Evolutionary conservation across 2,329 filamentous ascomycete species (phyloP).

Genomic region (Pseudogymnoascus sp.): DNA sequence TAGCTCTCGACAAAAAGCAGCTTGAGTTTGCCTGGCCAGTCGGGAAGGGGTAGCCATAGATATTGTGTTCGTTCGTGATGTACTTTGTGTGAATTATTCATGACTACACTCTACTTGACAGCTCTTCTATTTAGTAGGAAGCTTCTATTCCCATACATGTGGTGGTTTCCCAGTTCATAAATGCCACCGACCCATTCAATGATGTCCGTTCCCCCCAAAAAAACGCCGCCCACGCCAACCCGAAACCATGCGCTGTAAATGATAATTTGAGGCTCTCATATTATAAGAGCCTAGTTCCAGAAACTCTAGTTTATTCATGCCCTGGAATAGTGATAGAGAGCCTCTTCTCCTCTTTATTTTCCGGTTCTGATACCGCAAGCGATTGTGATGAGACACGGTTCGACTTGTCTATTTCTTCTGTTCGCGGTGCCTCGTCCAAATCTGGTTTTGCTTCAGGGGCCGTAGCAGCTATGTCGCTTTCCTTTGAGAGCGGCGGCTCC

Average conservation of each 20-base stretch:
- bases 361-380: conserved; percentile 17
- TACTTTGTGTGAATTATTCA: background rate
- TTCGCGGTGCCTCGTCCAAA: background rate
- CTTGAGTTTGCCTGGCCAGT: background rate
- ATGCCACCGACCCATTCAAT: background rate
- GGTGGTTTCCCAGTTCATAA: background rate
- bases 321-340: conserved; percentile 33
- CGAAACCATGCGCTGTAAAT: background rate
- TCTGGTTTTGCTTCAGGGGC: background rate
- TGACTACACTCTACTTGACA: background rate
- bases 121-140: background rate
- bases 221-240: background rate
- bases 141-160: background rate
- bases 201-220: background rate
- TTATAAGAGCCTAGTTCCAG: background rate
- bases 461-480: background rate
- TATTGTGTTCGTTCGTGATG: background rate
- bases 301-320: conserved; percentile 9
- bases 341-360: conserved; percentile 25
- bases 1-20: background rate
- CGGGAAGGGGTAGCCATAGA: background rate
- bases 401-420: conserved; percentile 15
- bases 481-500: conserved; percentile 10
- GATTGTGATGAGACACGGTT: conserved; percentile 19
- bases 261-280: background rate